Evolutionary conservation across 2,329 filamentous ascomycete genomes (phyloP).

Genomic region (Stemphylium vesicarium): DNA sequence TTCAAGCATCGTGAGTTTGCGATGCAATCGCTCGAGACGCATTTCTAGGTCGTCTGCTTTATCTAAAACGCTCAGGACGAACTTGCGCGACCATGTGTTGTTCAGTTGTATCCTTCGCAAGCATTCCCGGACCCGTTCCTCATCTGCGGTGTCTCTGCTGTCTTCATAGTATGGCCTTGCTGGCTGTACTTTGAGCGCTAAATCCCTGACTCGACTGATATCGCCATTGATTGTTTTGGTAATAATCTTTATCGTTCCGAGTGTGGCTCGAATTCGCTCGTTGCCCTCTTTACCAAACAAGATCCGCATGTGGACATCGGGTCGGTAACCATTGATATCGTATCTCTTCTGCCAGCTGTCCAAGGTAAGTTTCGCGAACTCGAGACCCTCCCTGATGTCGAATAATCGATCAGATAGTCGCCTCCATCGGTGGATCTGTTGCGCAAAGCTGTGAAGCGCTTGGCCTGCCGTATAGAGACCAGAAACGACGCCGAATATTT

Average conservation of each 20-base stretch:
- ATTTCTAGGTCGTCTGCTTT: slow-evolving; percentile 28
- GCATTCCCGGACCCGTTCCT: slow-evolving; percentile 26
- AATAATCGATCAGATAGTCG: slow-evolving; percentile 29
- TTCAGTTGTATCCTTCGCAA: slow-evolving; percentile 24
- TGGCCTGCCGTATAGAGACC: slow-evolving; percentile 25
- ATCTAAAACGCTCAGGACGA: slow-evolving; percentile 24
- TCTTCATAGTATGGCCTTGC: slow-evolving; percentile 1
- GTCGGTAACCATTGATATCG: slow-evolving; percentile 26
- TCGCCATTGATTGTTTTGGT: slow-evolving; percentile 19
- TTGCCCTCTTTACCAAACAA: slow-evolving; percentile 32
- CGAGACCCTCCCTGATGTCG: slow-evolving; percentile 30
- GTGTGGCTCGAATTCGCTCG: slow-evolving; percentile 22
- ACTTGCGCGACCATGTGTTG: slow-evolving; percentile 29
- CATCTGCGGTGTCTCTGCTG: slow-evolving; percentile 7
- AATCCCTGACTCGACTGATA: slow-evolving; percentile 24
- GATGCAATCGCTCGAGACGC: slow-evolving; percentile 24
- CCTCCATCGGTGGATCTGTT: slow-evolving; percentile 26
- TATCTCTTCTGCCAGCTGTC: slow-evolving; percentile 34
- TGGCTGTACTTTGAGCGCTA: slow-evolving; percentile 21
- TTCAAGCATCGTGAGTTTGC: slow-evolving; percentile 30
- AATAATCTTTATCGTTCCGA: slow-evolving; percentile 22
- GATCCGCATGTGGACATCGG: slow-evolving; percentile 27
- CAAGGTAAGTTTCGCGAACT: slow-evolving; percentile 25
- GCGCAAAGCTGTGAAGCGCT: slow-evolving; percentile 25
- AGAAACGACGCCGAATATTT: slow-evolving; percentile 25